phyloP scores from a whole-genome alignment of 495 filamentous ascomycete species.

The Pyrenula massariospora region DNA sequence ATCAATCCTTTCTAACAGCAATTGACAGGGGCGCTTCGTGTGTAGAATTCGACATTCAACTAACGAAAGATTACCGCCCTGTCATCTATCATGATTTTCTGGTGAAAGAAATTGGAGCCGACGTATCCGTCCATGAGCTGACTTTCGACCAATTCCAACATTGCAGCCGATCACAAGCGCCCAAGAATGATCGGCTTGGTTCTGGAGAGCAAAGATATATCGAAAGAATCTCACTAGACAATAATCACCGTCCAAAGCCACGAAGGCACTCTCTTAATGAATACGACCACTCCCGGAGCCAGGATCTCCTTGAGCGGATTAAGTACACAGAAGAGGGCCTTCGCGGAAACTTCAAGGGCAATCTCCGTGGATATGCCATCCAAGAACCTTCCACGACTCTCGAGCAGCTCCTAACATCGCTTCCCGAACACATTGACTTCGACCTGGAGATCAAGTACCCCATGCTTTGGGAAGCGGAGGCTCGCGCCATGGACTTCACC shows the following conservation, averaged over 20 bases:
- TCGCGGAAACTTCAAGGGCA: conserved; percentile 20
- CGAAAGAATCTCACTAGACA: conserved; percentile 8
- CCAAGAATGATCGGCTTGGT: conserved; percentile 9
- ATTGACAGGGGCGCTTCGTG: conserved; percentile 20
- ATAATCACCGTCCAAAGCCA: conserved; percentile 2
- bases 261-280: conserved; percentile 2
- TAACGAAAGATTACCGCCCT: conserved; percentile 25
- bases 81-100: conserved; percentile 29
- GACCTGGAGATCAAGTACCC: conserved; percentile 31
- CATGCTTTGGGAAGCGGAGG: conserved; percentile 26
- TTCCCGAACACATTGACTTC: conserved; percentile 20
- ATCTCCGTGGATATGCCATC: conserved; percentile 22
- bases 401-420: conserved; percentile 17
- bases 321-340: conserved; percentile 22
- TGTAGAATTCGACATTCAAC: conserved; percentile 28
- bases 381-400: conserved; percentile 24
- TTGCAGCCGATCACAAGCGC: no score
- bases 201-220: conserved; percentile 13
- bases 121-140: conserved; percentile 22
- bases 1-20: conserved; percentile 21
- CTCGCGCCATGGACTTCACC: conserved; percentile 18
- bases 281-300: no score
- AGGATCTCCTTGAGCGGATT: no score
- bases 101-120: conserved; percentile 25
- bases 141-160: conserved; percentile 24